Base-by-base conservation (phyloP, 306 rosid genomes). In the Lablab purpureus region DNA sequence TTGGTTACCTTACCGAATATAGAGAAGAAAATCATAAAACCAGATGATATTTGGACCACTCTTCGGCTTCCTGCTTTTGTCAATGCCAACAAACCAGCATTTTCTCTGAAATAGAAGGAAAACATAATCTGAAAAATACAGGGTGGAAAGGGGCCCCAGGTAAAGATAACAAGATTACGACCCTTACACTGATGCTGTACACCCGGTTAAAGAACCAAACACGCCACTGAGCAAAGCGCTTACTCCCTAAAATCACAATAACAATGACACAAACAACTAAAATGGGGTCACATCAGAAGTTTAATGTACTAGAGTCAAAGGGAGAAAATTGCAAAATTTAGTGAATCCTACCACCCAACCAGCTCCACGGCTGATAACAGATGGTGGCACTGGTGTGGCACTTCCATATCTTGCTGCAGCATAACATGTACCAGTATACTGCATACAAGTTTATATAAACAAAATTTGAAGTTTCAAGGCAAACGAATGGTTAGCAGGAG, bases 381-480 rank as follows among this genome's bases (percentile, higher is more conserved):
- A 90, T 76, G 93, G 92, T n/a, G 97, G 98, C 83, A 90, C 96
- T 0, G 98, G 97, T n/a, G 97, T 91, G 27, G 97, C 98, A 59
- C 93, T 87, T 68, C 96, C 97, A 75, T 91, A 91, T 81, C 94
- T 90, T 28, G 93, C 90, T 9, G 96, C 81, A 4, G 92, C 93
- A 65, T 85, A 91, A 82, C 87, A 90, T 37, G 93, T 85, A 74
- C 98, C 97, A 1, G 97, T 86, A 18, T 88, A 90, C 98, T 93
- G 84, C 84, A 85, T 25, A 14, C 18, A 63, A n/a, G 56, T 17
- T 14, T 17, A n/a, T 9, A 18, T n/a, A 7, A 36, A 43, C 36
- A 55, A 56, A 3, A 67, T 32, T 0, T 34, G 40, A 19, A 63
- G 71, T 68, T 71, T 52, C 75, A 49, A 54, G 19, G 55, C 75